These are phyloP conservation scores for Lactarius psammicola DNA, from an alignment of 768 basidiomycete genomes.

Conservation along the genomic window DNA sequence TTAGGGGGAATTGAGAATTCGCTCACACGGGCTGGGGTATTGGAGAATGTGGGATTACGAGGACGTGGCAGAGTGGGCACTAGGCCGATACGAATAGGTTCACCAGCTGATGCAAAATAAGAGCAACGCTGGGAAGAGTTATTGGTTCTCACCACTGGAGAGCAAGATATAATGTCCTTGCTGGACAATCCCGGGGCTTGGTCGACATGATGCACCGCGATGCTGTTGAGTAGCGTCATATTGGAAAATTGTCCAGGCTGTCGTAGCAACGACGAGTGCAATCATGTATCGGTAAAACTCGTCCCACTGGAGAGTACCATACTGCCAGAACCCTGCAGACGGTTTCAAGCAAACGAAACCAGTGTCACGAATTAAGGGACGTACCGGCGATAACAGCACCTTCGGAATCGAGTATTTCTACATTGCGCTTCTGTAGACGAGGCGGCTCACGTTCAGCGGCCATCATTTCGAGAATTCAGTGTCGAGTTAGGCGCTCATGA, in stretches of 20 bases:
- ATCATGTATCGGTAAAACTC: conserved; percentile 5
- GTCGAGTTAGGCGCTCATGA: not conserved
- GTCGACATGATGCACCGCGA: not conserved
- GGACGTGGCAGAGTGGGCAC: not conserved
- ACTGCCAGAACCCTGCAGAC: conserved; percentile 12
- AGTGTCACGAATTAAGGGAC: not conserved
- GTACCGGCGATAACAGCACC: conserved; percentile 2
- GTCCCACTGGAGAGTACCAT: conserved; percentile 7
- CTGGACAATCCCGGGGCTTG: not conserved
- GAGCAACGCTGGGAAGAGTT: not conserved
- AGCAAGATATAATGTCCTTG: conserved; percentile 6
- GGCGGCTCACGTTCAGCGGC: not conserved
- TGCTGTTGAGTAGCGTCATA: not conserved
- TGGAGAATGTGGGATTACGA: not conserved
- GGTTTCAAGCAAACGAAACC: not conserved
- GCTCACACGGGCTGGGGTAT: not conserved
- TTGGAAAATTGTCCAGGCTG: conserved; percentile 3
- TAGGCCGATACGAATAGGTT: not conserved
- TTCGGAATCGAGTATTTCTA: not conserved
- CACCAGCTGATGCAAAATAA: not conserved
- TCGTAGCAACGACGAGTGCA: not conserved
- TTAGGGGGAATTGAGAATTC: not conserved
- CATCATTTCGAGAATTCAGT: not conserved
- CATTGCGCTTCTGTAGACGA: conserved; percentile 14
- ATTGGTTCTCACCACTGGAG: not conserved